Percentiles rank a stretch among this genome's conserved stretches.
These are phyloP conservation scores for Prunus mume DNA, from an alignment of 306 rosid genomes.

Conservation along the genomic window DNA sequence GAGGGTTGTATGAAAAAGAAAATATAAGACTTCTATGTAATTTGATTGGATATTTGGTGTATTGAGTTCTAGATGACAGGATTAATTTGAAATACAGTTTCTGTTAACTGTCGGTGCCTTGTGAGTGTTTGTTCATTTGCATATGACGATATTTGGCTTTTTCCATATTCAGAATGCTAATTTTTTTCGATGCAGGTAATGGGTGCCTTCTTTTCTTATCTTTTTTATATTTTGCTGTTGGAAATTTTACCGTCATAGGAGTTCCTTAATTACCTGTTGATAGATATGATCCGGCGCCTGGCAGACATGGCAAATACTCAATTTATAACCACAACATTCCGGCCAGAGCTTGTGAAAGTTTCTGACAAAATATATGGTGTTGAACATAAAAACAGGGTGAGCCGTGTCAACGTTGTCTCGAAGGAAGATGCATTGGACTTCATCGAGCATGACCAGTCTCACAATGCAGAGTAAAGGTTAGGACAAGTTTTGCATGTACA, in stretches of 20 bases:
- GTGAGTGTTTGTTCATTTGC: neutral
- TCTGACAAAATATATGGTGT: slow-evolving; percentile 91
- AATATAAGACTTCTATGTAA: too few species aligned
- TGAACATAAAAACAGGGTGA: slow-evolving; percentile 89
- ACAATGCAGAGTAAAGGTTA: slow-evolving; percentile 73
- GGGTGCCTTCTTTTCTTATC: neutral
- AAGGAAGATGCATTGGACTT: slow-evolving; percentile 77
- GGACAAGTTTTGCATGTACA: neutral
- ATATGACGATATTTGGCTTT: neutral
- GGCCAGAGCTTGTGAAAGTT: slow-evolving; percentile 93
- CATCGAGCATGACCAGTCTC: slow-evolving; percentile 86
- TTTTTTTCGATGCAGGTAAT: neutral
- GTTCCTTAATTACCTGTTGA: slow-evolving; percentile 43
- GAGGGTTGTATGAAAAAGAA: neutral
- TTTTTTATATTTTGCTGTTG: slow-evolving; percentile 7
- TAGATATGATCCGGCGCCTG: slow-evolving; percentile 93
- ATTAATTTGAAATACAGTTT: neutral
- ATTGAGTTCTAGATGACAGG: neutral
- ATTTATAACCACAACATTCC: slow-evolving; percentile 90
- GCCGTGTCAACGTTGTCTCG: slow-evolving; percentile 71
- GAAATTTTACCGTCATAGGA: slow-evolving; percentile 15
- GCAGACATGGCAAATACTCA: slow-evolving; percentile 85
- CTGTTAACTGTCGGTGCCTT: neutral
- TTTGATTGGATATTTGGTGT: too few species aligned
- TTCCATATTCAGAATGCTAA: neutral